Evolutionary conservation across 2,329 filamentous ascomycete genomes (phyloP).

Genomic region (Leptographium radiaticola): DNA sequence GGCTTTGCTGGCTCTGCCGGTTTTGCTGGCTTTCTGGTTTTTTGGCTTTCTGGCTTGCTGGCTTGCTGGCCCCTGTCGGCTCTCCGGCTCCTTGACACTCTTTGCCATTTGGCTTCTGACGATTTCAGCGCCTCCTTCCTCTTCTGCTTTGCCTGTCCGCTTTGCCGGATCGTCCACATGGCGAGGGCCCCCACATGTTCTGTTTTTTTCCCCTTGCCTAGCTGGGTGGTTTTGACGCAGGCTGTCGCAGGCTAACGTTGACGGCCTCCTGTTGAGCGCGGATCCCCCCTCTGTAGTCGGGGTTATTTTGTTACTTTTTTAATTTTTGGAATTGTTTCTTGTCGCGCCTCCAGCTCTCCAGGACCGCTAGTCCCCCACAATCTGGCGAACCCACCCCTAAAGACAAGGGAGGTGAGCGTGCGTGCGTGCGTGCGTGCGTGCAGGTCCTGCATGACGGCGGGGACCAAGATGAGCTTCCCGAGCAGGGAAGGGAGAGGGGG

Average conservation of each 20-base stretch:
- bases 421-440: not conserved
- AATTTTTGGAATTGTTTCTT: not conserved
- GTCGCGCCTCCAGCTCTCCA: not conserved
- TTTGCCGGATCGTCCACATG: too few species aligned
- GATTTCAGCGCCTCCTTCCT: too few species aligned
- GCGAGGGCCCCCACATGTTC: not conserved
- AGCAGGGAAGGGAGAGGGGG: not conserved
- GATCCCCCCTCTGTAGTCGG: not conserved
- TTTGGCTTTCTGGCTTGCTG: too few species aligned
- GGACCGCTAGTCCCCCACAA: not conserved
- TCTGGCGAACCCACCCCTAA: not conserved
- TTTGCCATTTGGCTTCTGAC: too few species aligned
- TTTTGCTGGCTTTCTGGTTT: too few species aligned
- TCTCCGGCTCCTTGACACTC: too few species aligned
- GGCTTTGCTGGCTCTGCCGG: too few species aligned
- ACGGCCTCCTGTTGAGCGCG: not conserved
- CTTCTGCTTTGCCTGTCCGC: too few species aligned
- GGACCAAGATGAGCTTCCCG: not conserved
- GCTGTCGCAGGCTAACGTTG: not conserved
- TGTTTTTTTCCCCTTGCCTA: not conserved
- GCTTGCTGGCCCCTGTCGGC: too few species aligned
- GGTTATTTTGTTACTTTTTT: not conserved
- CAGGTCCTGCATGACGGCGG: not conserved
- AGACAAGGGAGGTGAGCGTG: not conserved
- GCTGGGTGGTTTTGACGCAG: not conserved